phyloP scores from a whole-genome alignment of 1,284 basidiomycete species.

The Cystobasidium slooffiae region DNA sequence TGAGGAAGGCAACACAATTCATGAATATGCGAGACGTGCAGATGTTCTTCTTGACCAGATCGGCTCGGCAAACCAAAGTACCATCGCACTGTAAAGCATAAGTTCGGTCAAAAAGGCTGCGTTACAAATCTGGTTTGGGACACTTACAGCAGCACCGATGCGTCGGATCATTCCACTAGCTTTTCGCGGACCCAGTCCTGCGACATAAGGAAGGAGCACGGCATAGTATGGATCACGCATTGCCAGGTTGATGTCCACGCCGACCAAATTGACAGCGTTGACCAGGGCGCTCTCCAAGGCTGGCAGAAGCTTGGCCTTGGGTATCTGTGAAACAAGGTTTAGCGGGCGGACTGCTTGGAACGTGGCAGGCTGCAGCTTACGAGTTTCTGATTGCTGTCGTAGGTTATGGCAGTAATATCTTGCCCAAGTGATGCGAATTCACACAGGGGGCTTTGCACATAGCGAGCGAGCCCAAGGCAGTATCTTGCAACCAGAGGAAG shows the following conservation, averaged over 20 bases:
- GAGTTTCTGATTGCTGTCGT: conserved; percentile 79
- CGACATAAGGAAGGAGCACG: conserved; percentile 83
- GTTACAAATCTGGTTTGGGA: conserved; percentile 6
- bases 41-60: conserved; percentile 78
- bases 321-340: conserved; percentile 63
- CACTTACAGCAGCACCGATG: conserved; percentile 71
- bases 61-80: conserved; percentile 77
- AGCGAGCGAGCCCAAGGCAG: conserved; percentile 91
- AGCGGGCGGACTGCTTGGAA: not conserved
- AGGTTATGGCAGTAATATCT: conserved; percentile 78
- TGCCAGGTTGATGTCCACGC: conserved; percentile 93
- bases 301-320: conserved; percentile 78
- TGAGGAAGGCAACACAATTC: conserved; percentile 87
- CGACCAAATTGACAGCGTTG: conserved; percentile 86
- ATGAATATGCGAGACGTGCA: conserved; percentile 80
- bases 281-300: conserved; percentile 86
- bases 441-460: conserved; percentile 89
- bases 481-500: conserved; percentile 84
- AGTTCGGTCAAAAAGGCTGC: conserved; percentile 51
- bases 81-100: conserved; percentile 58
- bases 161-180: conserved; percentile 83
- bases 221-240: conserved; percentile 85
- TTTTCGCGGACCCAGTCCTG: conserved; percentile 94
- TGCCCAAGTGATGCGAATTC: conserved; percentile 84
- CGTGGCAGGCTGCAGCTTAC: conserved; percentile 57